Percentiles rank a stretch among this genome's conserved stretches.
Conservation (phyloP, 148 eudicot genomes). For the Nepenthes gracilis region DNA sequence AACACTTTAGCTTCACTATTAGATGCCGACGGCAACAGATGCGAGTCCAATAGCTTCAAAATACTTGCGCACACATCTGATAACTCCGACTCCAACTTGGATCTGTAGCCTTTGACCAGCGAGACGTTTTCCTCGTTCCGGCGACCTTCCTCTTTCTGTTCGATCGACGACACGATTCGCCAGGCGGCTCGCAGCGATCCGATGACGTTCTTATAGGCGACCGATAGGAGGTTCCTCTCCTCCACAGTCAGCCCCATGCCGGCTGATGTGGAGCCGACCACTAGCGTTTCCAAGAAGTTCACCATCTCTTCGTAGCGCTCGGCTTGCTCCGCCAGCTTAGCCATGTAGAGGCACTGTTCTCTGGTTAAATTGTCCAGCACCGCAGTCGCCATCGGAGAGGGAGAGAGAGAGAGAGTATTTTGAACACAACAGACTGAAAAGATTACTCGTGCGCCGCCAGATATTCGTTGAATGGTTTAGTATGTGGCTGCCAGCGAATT, state of each 20-base stretch:
- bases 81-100: constrained; percentile 10
- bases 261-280: not conserved
- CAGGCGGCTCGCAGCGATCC: constrained; percentile 16
- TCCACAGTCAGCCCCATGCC: constrained; percentile 8
- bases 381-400: constrained; percentile 7
- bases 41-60: constrained; percentile 11
- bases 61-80: constrained; percentile 9
- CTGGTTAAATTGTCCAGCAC: constrained; percentile 4
- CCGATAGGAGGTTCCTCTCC: constrained; percentile 13
- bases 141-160: constrained; percentile 17
- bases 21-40: constrained; percentile 11
- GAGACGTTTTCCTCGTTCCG: constrained; percentile 7
- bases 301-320: constrained; percentile 25
- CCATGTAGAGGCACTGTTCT: constrained; percentile 18
- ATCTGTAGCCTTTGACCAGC: constrained; percentile 7
- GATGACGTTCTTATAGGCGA: constrained; percentile 16
- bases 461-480: too few species aligned
- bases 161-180: constrained; percentile 14
- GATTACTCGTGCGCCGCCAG: too few species aligned
- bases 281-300: constrained; percentile 11
- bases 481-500: too few species aligned
- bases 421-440: too few species aligned
- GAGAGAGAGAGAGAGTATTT: not conserved
- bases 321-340: constrained; percentile 19
- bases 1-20: constrained; percentile 11